Conservation (phyloP, 208 protist genomes). For the Leishmania amazonensis region DNA sequence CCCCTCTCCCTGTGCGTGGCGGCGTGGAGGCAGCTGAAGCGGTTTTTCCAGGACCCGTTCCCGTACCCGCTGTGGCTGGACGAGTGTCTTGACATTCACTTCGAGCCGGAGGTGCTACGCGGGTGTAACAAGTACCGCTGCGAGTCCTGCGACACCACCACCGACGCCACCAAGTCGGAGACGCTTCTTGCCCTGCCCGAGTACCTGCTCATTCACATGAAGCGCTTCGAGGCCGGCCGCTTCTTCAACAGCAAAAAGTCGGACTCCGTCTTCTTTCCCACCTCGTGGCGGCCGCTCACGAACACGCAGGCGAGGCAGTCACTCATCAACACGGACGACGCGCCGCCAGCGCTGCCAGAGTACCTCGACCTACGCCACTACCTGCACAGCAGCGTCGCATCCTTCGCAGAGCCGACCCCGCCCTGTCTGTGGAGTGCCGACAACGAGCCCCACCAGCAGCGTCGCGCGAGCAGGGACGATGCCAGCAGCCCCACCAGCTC, state of each 20-base stretch:
- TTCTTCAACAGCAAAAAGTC: slow-evolving; percentile 86
- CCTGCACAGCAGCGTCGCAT: slow-evolving; percentile 43
- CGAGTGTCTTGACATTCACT: slow-evolving; percentile 91
- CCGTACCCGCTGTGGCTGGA: slow-evolving; percentile 75
- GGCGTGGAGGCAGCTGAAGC: slow-evolving; percentile 24
- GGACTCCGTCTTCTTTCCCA: slow-evolving; percentile 80
- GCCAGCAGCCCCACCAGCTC: not conserved
- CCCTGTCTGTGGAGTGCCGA: not conserved
- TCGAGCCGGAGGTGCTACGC: slow-evolving; percentile 63
- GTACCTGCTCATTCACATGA: slow-evolving; percentile 88
- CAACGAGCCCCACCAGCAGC: not conserved
- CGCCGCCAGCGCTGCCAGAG: slow-evolving; percentile 34
- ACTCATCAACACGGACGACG: not conserved
- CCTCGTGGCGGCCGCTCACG: slow-evolving; percentile 59
- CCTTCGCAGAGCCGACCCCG: slow-evolving; percentile 28
- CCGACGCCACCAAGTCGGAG: slow-evolving; percentile 80
- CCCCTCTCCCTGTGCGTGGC: slow-evolving; percentile 42
- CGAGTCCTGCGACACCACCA: slow-evolving; percentile 58
- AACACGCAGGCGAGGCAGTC: slow-evolving; percentile 1
- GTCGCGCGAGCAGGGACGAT: not conserved
- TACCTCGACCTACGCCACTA: slow-evolving; percentile 68
- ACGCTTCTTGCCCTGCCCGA: slow-evolving; percentile 77
- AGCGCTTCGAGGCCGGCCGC: slow-evolving; percentile 75
- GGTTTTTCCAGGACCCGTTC: slow-evolving; percentile 31
- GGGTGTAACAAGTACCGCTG: slow-evolving; percentile 84